Conservation (phyloP, 441 rosid genomes). For the Gossypium gossypioides region DNA sequence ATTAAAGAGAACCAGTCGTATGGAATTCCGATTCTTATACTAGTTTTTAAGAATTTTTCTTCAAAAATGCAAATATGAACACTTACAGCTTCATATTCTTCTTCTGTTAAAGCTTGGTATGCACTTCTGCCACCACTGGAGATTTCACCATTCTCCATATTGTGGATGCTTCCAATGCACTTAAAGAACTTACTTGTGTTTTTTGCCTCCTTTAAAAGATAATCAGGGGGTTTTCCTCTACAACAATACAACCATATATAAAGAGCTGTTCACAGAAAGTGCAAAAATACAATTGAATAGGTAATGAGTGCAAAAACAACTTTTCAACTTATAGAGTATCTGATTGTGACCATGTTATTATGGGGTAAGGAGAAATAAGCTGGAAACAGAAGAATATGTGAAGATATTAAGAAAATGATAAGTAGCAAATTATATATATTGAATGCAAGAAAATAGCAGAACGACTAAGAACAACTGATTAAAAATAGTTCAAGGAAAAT, state of each 20-base stretch:
- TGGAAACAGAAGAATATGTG: not conserved
- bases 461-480: not conserved
- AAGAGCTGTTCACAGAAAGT: slow-evolving; percentile 15
- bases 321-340: not conserved
- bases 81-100: slow-evolving; percentile 96
- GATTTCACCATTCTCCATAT: slow-evolving; percentile 49
- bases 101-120: slow-evolving; percentile 68
- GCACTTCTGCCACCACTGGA: slow-evolving; percentile 53
- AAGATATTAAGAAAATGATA: slow-evolving; percentile 3
- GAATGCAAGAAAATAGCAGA: not conserved
- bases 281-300: not conserved
- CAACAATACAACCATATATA: slow-evolving; percentile 28
- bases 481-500: slow-evolving; percentile 1
- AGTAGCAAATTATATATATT: not conserved
- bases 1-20: not conserved
- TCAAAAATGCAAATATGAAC: slow-evolving; percentile 12
- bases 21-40: not conserved
- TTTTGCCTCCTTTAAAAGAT: slow-evolving; percentile 86
- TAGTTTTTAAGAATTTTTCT: not conserved
- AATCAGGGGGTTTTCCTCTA: slow-evolving; percentile 96
- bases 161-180: slow-evolving; percentile 73
- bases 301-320: not conserved
- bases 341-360: not conserved
- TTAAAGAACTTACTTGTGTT: slow-evolving; percentile 80
- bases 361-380: not conserved